Base-by-base conservation (phyloP, 2,329 filamentous ascomycete species). In the Periconia digitata region DNA sequence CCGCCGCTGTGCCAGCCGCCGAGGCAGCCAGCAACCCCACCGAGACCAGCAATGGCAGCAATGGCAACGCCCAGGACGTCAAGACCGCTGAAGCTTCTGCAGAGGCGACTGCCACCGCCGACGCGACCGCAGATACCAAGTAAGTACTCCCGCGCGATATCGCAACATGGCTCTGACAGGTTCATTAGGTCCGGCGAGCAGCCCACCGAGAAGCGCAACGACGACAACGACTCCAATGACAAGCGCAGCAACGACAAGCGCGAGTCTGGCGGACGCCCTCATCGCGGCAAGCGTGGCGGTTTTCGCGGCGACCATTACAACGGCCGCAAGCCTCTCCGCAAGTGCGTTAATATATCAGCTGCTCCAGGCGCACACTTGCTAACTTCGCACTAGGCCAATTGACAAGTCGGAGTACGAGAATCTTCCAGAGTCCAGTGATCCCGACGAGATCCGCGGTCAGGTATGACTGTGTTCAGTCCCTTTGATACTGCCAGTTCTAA, bases 371-470 rank as follows among this genome's bases (percentile, higher is more conserved):
- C 15, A 10, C 27, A 32, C 12, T 34, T 17, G 36, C 49, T 64
- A 23, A 63, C 52, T 17, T 15, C 17, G 24, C 43, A 21, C 8
- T 44, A 61, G 57, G 49, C 55, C 16, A 38, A 38, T n/a, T 17
- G 3, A 41, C 53, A 67, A 62, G 49, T 53, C 54, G 27, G 65
- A 72, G 48, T 72, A 66, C 51, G 59, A 66, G 23, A 56, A 66
- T 63, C 80, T 89, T 42, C 84, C 84, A 41, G 85, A 90, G 66
- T 87, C 86, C 20, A 85, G 87, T 61, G 89, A 96, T 71, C 88
- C 88, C 1, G 79, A 79, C 20, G 83, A 87, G 73, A 96, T 96
- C 64, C 87, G 90, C 70, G 86, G 86, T 67, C 92, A 95, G 80
- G 88, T 89, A 77, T 68, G 70, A 53, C 38, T 40, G 51, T 13